Percentiles rank a stretch among this genome's conserved stretches.
Evolutionary conservation across 1,284 basidiomycete species (phyloP).

Genomic region (Stereum hirsutum): DNA sequence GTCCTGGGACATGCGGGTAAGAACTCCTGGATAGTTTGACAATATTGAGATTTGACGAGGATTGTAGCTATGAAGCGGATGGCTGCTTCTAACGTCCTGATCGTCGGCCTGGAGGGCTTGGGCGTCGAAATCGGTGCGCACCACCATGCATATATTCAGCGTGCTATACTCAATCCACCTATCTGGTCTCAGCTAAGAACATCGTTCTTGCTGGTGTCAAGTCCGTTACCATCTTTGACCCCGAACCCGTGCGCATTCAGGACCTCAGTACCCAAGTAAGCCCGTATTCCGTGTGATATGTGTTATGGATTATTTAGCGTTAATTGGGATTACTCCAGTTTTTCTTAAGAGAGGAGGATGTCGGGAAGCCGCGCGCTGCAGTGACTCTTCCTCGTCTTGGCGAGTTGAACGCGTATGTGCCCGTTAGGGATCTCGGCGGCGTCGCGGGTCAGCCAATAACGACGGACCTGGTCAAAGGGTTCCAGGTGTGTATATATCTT

Average conservation of each 20-base stretch:
- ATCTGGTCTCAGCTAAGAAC: conserved; percentile 79
- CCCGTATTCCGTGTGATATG: too few relatives aligned
- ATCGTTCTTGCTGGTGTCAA: conserved; percentile 95
- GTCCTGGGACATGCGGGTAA: conserved; percentile 93
- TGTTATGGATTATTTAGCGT: conserved; percentile 1
- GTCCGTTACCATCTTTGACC: conserved; percentile 95
- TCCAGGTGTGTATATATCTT: conserved; percentile 68
- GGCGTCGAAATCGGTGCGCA: conserved; percentile 89
- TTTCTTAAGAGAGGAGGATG: conserved; percentile 84
- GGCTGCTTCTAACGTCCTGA: conserved; percentile 93
- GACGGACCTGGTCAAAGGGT: conserved; percentile 75
- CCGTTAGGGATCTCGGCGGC: conserved; percentile 75
- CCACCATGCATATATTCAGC: conserved; percentile 8
- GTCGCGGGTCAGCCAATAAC: conserved; percentile 64
- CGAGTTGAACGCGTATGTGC: conserved; percentile 96
- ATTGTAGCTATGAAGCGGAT: conserved; percentile 94
- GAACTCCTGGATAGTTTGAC: neutral
- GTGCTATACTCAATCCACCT: neutral
- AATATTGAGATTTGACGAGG: neutral
- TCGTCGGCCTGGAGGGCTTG: conserved; percentile 89
- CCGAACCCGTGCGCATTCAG: conserved; percentile 76
- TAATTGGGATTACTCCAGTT: conserved; percentile 47
- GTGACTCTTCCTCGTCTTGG: conserved; percentile 87
- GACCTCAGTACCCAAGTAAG: conserved; percentile 91
- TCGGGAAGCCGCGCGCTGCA: conserved; percentile 83